phyloP scores from a whole-genome alignment of 2,329 filamentous ascomycete species.

The Ampelomyces quisqualis region DNA sequence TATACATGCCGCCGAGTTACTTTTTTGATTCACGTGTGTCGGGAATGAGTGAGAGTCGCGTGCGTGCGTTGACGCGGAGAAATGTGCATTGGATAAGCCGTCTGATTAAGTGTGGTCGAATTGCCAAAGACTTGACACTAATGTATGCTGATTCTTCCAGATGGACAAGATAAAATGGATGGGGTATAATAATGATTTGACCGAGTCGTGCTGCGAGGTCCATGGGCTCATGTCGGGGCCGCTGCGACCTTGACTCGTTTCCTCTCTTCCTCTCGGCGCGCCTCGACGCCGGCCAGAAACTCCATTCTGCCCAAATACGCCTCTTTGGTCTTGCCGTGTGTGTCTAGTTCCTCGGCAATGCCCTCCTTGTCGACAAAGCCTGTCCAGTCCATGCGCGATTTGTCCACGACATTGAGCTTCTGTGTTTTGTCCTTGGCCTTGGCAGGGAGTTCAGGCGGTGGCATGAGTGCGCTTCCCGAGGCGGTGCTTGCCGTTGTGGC shows the following conservation, averaged over 20 bases:
- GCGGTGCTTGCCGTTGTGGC: conserved; percentile 1
- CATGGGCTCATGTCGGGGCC: background rate
- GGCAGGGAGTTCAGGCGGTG: conserved; percentile 16
- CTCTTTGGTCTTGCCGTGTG: conserved; percentile 62
- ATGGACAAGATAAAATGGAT: too few species aligned
- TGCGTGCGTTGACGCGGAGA: too few species aligned
- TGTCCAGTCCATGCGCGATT: conserved; percentile 66
- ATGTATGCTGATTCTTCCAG: too few species aligned
- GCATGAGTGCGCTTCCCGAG: conserved; percentile 8
- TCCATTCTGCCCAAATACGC: conserved; percentile 63
- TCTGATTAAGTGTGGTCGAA: too few species aligned
- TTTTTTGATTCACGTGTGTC: too few species aligned
- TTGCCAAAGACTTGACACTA: too few species aligned
- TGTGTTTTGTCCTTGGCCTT: conserved; percentile 47
- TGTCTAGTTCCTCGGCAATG: conserved; percentile 61
- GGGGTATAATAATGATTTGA: too few species aligned
- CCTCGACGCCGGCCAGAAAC: conserved; percentile 61
- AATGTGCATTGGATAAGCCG: too few species aligned
- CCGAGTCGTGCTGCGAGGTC: too few species aligned
- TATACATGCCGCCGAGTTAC: too few species aligned
- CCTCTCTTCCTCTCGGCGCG: conserved; percentile 57
- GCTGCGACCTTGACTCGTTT: conserved; percentile 44
- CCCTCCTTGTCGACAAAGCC: conserved; percentile 63
- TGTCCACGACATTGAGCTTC: conserved; percentile 67
- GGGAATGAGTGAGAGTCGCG: too few species aligned